Base-by-base conservation (phyloP, 768 basidiomycete genomes). In the Chlorophyllum brunneum region DNA sequence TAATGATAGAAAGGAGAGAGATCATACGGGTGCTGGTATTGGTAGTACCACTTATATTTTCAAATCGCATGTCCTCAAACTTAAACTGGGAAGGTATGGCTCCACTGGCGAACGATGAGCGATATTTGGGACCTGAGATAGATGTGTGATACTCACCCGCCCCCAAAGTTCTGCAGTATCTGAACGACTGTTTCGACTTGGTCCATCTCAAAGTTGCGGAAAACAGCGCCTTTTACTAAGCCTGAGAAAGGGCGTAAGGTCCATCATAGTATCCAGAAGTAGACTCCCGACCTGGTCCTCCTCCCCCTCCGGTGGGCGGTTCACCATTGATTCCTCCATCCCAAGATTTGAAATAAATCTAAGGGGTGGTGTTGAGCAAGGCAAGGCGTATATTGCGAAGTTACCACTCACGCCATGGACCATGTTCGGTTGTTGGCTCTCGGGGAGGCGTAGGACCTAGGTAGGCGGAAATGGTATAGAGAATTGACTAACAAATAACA, bases 281-380 rank as follows among this genome's bases (percentile, higher is more conserved):
- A 9, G 20, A 16, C 1, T 13, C 51, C 68, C 26, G 49, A 76
- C 79, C 77, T 48, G 68, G 58, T 9, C 77, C 81, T 15, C 77
- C 81, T 10, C 81, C 80, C 5, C 81, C 81, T 5, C 77, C 78
- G 23, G 76, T 80, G 1, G 80, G 80, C 5, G 81, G 81, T 7
- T 63, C 62, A 2, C 81, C 80, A 54, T 78, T 72, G 9, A 76
- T 70, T 2, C 72, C 67, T 2, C 74, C 78, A 26, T 73, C 73
- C 79, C 79, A 82, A 0, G 78, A 73, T 63, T 82, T 81, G 63
- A 81, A 74, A 63, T 80, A 81, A 4, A 79, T 72, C 79, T 80
- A 47, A 24, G 46, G 30, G 18, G 34, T 24, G n/a, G n/a, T 30
- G 45, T 24, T 45, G 38, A 33, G 13, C 11, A 3, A 54, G n/a